Percentiles rank a stretch among this genome's conserved stretches.
These are phyloP conservation scores for Citrullus mucosospermus DNA, from an alignment of 306 rosid genomes.

Conservation along the genomic window DNA sequence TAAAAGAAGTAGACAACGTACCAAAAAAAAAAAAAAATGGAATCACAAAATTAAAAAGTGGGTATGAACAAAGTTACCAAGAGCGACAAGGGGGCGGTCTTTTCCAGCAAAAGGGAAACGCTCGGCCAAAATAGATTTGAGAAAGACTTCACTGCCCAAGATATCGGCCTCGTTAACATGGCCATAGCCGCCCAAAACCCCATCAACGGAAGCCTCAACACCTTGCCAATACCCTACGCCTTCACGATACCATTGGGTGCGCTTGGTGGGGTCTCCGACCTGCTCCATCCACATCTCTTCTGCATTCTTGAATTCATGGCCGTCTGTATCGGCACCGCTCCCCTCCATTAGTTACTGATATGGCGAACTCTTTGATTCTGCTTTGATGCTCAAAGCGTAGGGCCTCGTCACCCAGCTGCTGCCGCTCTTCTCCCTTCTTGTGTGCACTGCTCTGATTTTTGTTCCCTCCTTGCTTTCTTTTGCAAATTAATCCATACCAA, in stretches of 20 bases:
- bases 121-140: constrained; percentile 44
- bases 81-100: constrained; percentile 54
- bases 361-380: not conserved
- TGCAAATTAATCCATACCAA: no score
- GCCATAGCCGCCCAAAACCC: constrained; percentile 80
- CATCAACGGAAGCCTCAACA: constrained; percentile 75
- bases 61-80: constrained; percentile 25
- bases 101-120: constrained; percentile 30
- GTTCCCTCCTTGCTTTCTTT: not conserved
- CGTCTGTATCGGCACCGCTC: constrained; percentile 59
- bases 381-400: not conserved
- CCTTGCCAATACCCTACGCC: constrained; percentile 96
- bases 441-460: not conserved
- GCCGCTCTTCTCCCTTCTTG: not conserved
- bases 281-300: constrained; percentile 90
- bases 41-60: not conserved
- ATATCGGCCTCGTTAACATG: constrained; percentile 60
- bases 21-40: no score
- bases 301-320: constrained; percentile 53
- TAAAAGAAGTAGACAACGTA: not conserved
- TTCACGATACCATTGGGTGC: constrained; percentile 59
- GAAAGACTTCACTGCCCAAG: constrained; percentile 62
- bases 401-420: not conserved
- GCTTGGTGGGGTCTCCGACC: constrained; percentile 51
- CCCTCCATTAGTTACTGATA: constrained; percentile 25